Evolutionary conservation across 805 yeast genomes (phyloP).

Genomic region (Wickerhamia fluorescens): DNA sequence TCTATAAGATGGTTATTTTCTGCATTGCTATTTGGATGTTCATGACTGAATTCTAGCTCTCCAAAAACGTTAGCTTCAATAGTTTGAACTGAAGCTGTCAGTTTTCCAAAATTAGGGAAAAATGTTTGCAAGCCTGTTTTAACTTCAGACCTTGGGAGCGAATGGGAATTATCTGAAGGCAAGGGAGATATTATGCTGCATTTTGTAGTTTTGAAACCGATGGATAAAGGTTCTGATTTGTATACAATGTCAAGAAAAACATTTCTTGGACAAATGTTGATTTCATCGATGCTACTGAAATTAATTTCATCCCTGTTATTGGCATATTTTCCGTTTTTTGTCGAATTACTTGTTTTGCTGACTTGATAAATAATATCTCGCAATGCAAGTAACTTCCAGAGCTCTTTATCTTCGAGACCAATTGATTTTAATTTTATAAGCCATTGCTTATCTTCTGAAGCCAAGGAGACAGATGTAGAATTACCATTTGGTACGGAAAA

Average conservation of each 20-base stretch:
- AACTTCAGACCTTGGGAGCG: conserved; percentile 7
- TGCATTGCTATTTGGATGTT: no score
- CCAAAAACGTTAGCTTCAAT: conserved; percentile 38
- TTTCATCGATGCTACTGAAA: conserved; percentile 5
- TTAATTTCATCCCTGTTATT: neutral
- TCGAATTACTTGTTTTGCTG: conserved; percentile 25
- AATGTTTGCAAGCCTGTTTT: conserved; percentile 17
- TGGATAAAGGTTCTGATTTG: conserved; percentile 16
- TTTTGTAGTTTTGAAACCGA: neutral
- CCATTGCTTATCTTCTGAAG: conserved; percentile 67
- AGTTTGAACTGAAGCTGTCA: conserved; percentile 33
- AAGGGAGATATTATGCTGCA: no score
- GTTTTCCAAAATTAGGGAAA: conserved; percentile 24
- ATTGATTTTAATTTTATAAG: conserved; percentile 59
- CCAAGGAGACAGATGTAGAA: conserved; percentile 27
- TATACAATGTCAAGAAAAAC: conserved; percentile 32
- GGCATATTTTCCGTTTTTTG: neutral
- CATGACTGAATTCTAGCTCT: conserved; percentile 31
- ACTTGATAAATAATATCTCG: conserved; percentile 61
- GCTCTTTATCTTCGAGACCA: conserved; percentile 66
- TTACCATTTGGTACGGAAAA: conserved; percentile 8
- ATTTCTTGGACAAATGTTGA: conserved; percentile 23
- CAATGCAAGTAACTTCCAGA: conserved; percentile 77
- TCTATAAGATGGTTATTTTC: conserved; percentile 3
- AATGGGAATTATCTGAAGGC: conserved; percentile 5